phyloP scores from a whole-genome alignment of 495 filamentous ascomycete genomes.

The Penicillium alfredii region DNA sequence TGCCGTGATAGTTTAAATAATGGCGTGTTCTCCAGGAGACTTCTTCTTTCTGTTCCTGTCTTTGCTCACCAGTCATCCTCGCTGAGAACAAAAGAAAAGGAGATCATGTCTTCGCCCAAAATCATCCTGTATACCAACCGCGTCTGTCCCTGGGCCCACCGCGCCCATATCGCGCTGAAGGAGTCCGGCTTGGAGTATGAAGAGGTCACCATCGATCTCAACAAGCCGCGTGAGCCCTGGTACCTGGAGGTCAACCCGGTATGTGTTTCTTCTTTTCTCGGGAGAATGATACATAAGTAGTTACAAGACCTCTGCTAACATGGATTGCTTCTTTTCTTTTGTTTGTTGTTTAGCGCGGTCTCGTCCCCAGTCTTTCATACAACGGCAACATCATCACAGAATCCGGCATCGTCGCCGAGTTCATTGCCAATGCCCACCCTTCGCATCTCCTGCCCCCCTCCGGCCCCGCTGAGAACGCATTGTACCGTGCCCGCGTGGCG shows the following conservation, averaged over 20 bases:
- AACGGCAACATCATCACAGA: conserved; percentile 70
- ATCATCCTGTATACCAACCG: conserved; percentile 70
- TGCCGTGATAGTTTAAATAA: conserved; percentile 16
- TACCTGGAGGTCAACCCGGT: conserved; percentile 81
- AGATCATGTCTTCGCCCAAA: conserved; percentile 37
- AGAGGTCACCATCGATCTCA: conserved; percentile 74
- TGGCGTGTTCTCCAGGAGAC: conserved; percentile 5
- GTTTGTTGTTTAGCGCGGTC: no score
- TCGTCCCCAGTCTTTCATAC: conserved; percentile 69
- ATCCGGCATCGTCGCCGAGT: conserved; percentile 66
- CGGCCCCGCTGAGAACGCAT: conserved; percentile 30
- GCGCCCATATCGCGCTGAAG: conserved; percentile 69
- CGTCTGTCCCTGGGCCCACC: conserved; percentile 74
- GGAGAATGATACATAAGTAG: no score
- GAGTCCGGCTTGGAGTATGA: conserved; percentile 70
- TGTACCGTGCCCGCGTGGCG: conserved; percentile 59
- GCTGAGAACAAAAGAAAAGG: no score
- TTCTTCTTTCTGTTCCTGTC: background rate
- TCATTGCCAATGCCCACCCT: conserved; percentile 58
- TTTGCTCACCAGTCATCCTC: no score
- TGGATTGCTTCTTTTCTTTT: no score
- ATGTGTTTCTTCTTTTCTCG: no score
- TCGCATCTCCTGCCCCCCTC: conserved; percentile 42
- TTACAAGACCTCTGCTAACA: no score
- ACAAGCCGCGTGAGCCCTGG: conserved; percentile 67